Conservation (phyloP, 768 basidiomycete species). For the Austroboletus eburneus region DNA sequence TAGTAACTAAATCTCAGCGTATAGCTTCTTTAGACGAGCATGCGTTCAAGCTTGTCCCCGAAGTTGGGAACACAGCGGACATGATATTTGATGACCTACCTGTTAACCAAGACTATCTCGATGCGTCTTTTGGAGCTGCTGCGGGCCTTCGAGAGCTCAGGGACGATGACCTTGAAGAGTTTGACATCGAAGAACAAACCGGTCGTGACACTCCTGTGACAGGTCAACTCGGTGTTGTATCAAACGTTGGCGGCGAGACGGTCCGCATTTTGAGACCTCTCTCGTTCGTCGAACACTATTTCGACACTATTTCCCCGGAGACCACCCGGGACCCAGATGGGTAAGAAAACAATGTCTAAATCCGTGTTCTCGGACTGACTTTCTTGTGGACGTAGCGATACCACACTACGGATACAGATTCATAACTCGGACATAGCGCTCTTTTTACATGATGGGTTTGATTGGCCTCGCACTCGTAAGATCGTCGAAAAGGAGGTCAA, state of each 20-base stretch:
- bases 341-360: conserved; percentile 35
- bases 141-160: conserved; percentile 69
- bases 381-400: conserved; percentile 39
- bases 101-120: conserved; percentile 82
- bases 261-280: conserved; percentile 71
- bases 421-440: conserved; percentile 61
- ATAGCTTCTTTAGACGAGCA: conserved; percentile 76
- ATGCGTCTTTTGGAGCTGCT: conserved; percentile 74
- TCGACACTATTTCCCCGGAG: conserved; percentile 60
- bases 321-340: conserved; percentile 38
- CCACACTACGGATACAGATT: conserved; percentile 50
- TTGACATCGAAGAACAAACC: conserved; percentile 35
- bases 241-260: conserved; percentile 77
- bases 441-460: conserved; percentile 89
- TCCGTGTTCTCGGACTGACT: conserved; percentile 4
- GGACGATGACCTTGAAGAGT: conserved; percentile 72
- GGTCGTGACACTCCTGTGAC: conserved; percentile 12
- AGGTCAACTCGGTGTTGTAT: conserved; percentile 43
- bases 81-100: conserved; percentile 92
- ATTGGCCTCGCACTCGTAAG: conserved; percentile 84
- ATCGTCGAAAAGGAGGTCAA: conserved; percentile 85
- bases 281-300: conserved; percentile 70
- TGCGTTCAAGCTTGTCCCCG: conserved; percentile 72
- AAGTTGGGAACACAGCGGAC: conserved; percentile 77
- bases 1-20: conserved; percentile 3